A percentile compares a stretch with the other conserved stretches of the same genome.
Conservation (phyloP, 257 asterid species). For the Galeopsis tetrahit region DNA sequence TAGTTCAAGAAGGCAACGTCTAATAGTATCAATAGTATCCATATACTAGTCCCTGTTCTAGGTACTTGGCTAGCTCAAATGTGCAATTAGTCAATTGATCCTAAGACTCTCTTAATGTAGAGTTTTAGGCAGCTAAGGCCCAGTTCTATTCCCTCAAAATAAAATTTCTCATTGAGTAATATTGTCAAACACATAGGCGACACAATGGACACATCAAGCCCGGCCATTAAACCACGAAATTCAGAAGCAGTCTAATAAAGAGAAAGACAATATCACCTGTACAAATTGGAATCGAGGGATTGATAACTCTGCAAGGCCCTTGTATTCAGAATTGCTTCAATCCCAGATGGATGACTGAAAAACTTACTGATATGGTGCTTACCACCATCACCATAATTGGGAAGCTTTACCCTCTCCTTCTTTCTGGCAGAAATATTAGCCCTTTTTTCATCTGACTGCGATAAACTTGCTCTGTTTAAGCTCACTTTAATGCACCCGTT, state of each 20-base stretch:
- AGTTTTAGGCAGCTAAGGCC: conserved; percentile 2
- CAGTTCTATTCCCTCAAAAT: not conserved
- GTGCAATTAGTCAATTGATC: not conserved
- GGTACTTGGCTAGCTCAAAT: not conserved
- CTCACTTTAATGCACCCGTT: conserved; percentile 41
- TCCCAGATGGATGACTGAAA: conserved; percentile 74
- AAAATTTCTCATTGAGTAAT: conserved; percentile 4
- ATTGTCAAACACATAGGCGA: conserved; percentile 31
- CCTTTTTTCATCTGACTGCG: conserved; percentile 58
- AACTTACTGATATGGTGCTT: conserved; percentile 60
- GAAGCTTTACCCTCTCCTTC: conserved; percentile 70
- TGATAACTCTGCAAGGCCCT: conserved; percentile 73
- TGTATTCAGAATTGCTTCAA: conserved; percentile 77
- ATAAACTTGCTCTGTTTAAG: conserved; percentile 44
- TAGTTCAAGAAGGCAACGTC: not conserved
- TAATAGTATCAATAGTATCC: not conserved
- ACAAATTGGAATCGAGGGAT: conserved; percentile 68
- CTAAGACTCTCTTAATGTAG: not conserved
- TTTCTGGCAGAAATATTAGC: conserved; percentile 73
- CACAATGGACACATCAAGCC: not conserved
- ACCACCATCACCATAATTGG: conserved; percentile 45
- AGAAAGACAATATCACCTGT: conserved; percentile 49
- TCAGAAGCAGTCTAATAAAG: not conserved
- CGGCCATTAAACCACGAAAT: not conserved
- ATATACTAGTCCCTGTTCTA: not conserved